phyloP scores from a whole-genome alignment of 2,329 filamentous ascomycete genomes.

The Alternaria triticina region DNA sequence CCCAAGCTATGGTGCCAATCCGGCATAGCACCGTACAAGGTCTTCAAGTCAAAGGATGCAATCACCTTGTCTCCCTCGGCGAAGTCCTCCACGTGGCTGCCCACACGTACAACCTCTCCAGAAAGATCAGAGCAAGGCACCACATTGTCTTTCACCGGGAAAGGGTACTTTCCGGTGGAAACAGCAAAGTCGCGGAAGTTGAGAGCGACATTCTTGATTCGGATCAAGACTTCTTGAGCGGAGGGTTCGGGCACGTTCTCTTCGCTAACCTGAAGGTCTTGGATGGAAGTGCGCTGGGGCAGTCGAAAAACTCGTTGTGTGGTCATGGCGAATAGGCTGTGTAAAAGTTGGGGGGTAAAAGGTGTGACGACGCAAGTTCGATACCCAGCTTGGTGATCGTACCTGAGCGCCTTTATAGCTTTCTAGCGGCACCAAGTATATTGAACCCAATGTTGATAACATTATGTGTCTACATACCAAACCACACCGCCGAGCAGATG shows the following conservation, averaged over 20 bases:
- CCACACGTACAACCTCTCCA: constrained; percentile 13
- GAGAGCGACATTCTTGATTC: constrained; percentile 17
- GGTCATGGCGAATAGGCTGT: constrained; percentile 1
- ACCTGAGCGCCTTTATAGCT: not conserved
- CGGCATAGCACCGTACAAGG: constrained; percentile 4
- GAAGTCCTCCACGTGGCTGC: constrained; percentile 12
- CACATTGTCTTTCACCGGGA: constrained; percentile 11
- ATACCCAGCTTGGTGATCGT: not conserved
- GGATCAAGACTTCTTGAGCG: constrained; percentile 18
- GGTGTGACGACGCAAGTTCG: not conserved
- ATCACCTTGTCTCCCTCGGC: constrained; percentile 20
- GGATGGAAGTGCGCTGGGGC: constrained; percentile 7
- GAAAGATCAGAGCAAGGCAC: constrained; percentile 20
- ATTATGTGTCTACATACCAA: not conserved
- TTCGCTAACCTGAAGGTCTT: not conserved
- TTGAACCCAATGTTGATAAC: not conserved
- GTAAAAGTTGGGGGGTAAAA: not conserved
- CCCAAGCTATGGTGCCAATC: constrained; percentile 1
- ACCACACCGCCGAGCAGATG: not conserved
- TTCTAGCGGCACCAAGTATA: not conserved
- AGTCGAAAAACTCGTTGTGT: constrained; percentile 12
- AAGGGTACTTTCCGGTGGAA: constrained; percentile 14
- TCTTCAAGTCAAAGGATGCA: constrained; percentile 9
- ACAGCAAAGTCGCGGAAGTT: constrained; percentile 24
- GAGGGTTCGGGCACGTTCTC: not conserved